These are phyloP conservation scores for Cordyceps cicadae DNA, from an alignment of 2,329 filamentous ascomycete species.

Conservation along the genomic window DNA sequence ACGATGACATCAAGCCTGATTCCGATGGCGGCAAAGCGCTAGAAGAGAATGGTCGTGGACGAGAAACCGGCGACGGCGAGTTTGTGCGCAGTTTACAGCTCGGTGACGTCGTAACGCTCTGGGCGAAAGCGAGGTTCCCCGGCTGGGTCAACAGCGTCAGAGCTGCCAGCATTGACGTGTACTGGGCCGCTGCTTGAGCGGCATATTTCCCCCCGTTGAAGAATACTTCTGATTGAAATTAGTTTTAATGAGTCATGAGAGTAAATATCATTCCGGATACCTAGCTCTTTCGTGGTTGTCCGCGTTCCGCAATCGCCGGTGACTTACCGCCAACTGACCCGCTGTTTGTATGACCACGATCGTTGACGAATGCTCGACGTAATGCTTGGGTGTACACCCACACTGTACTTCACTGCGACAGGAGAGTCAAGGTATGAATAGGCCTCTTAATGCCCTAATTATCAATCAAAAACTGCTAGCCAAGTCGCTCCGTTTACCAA, in stretches of 20 bases:
- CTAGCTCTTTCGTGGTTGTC: background rate
- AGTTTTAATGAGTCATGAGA: slow-evolving; percentile 3
- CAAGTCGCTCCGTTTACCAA: background rate
- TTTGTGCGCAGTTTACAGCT: slow-evolving; percentile 48
- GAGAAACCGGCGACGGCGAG: slow-evolving; percentile 40
- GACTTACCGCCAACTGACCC: background rate
- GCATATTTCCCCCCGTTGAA: background rate
- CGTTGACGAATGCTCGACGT: background rate
- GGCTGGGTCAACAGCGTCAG: slow-evolving; percentile 47
- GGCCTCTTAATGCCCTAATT: background rate
- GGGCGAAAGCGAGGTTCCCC: slow-evolving; percentile 49
- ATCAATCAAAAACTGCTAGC: background rate
- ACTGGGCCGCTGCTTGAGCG: slow-evolving; percentile 40
- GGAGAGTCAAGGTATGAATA: background rate
- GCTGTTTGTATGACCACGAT: background rate
- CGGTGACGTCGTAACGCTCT: slow-evolving; percentile 55
- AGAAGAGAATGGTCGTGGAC: slow-evolving; percentile 38
- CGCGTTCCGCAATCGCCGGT: background rate
- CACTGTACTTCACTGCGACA: background rate
- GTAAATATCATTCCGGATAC: background rate
- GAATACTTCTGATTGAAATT: background rate
- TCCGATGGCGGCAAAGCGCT: slow-evolving; percentile 32
- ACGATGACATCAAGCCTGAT: slow-evolving; percentile 38
- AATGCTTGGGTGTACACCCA: background rate
- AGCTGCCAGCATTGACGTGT: slow-evolving; percentile 45